Evolutionary conservation across 305 asterid genomes (phyloP).

Genomic region (Withania somnifera): DNA sequence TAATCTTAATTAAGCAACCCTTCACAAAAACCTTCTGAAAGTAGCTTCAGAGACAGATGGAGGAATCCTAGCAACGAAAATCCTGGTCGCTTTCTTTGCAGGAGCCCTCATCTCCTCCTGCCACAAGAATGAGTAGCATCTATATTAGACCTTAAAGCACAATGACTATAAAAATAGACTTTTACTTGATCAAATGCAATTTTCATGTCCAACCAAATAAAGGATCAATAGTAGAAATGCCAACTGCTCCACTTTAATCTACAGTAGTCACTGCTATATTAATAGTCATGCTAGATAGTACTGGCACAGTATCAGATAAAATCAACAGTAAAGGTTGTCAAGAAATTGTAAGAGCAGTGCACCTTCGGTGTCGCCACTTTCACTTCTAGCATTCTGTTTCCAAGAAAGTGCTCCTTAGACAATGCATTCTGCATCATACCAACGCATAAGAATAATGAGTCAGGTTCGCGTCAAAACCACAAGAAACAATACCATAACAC

Average conservation of each 20-base stretch:
- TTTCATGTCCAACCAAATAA: background rate
- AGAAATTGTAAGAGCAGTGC: background rate
- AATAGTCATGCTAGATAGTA: background rate
- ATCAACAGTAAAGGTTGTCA: background rate
- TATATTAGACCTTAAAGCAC: background rate
- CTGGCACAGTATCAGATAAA: background rate
- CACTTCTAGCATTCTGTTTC: slow-evolving; percentile 82
- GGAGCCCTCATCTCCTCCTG: slow-evolving; percentile 98
- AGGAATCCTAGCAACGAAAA: slow-evolving; percentile 90
- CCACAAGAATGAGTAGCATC: background rate
- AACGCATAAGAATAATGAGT: background rate
- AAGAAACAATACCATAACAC: background rate
- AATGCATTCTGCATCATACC: slow-evolving; percentile 56
- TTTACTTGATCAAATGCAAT: background rate
- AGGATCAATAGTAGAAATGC: background rate
- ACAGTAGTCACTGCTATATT: background rate
- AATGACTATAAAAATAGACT: background rate
- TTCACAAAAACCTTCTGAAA: slow-evolving; percentile 54
- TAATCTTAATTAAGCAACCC: background rate
- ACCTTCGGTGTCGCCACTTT: slow-evolving; percentile 99
- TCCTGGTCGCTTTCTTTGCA: slow-evolving; percentile 83
- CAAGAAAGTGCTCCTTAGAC: slow-evolving; percentile 73
- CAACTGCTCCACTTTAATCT: background rate
- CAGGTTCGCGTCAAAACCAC: background rate
- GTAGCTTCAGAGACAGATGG: slow-evolving; percentile 79